Percentiles rank a stretch among this genome's conserved stretches.
Evolutionary conservation across 176 grass and related monocot genomes (phyloP).

Genomic region (Elymus sibiricus): DNA sequence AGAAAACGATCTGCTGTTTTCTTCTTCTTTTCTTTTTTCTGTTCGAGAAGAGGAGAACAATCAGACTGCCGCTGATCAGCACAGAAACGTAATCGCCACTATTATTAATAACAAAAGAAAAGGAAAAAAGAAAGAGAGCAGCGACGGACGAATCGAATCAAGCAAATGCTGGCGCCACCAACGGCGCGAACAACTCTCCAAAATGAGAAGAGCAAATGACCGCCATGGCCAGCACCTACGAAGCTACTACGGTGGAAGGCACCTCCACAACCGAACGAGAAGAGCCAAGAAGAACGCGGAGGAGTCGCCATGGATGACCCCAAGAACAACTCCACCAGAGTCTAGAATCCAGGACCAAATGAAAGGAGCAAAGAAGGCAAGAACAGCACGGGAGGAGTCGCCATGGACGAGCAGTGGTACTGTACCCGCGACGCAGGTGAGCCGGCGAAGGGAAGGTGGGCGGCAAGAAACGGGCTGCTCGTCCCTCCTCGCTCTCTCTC

Average conservation of each 20-base stretch:
- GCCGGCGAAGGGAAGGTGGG: background rate
- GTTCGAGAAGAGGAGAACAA: background rate
- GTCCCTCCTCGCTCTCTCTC: background rate
- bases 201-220: background rate
- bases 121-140: too few relatives aligned
- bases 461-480: background rate
- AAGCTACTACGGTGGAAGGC: too few relatives aligned
- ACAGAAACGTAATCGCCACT: background rate
- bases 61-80: background rate
- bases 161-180: constrained; percentile 11
- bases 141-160: background rate
- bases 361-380: background rate
- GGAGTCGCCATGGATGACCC: background rate
- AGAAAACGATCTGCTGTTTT: constrained; percentile 19
- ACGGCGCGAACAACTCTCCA: background rate
- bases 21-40: background rate
- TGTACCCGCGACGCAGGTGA: background rate
- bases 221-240: background rate
- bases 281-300: background rate
- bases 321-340: too few relatives aligned
- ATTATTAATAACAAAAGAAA: too few relatives aligned
- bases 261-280: background rate
- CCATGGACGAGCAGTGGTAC: background rate
- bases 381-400: background rate
- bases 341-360: background rate